A percentile compares a stretch with the other conserved stretches of the same genome.
Conservation (phyloP, 2,329 filamentous ascomycete species). For the Colletotrichum sp. region DNA sequence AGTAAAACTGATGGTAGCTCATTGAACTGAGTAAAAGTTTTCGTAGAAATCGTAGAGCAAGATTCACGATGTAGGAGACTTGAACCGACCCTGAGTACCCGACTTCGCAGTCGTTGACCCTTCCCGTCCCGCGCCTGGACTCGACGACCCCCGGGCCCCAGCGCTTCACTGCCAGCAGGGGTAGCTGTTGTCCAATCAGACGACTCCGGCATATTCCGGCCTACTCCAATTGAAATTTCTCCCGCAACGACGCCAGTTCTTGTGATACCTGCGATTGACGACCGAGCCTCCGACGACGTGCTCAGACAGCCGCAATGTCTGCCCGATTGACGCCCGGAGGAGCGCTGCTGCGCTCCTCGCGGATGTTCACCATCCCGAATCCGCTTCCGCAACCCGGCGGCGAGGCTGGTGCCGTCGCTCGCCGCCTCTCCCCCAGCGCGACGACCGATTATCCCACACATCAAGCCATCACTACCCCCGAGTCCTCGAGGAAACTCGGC, state of each 20-base stretch:
- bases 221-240: conserved; percentile 22
- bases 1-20: background rate
- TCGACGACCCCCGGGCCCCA: background rate
- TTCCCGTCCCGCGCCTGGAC: background rate
- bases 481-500: conserved; percentile 73
- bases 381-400: conserved; percentile 69
- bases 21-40: background rate
- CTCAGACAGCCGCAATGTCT: conserved; percentile 21
- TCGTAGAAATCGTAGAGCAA: background rate
- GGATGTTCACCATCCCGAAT: conserved; percentile 86
- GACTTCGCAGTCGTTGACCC: background rate
- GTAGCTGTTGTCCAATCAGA: conserved; percentile 15
- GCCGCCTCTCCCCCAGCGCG: conserved; percentile 67
- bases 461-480: conserved; percentile 81
- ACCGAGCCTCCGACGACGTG: conserved; percentile 22
- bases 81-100: background rate
- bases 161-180: background rate
- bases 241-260: background rate
- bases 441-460: conserved; percentile 82
- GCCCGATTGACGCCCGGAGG: conserved; percentile 62
- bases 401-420: conserved; percentile 51
- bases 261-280: conserved; percentile 3
- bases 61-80: background rate
- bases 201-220: conserved; percentile 4
- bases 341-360: conserved; percentile 81